Conservation (phyloP, 2,329 filamentous ascomycete genomes). For the Verticillium nonalfalfae region DNA sequence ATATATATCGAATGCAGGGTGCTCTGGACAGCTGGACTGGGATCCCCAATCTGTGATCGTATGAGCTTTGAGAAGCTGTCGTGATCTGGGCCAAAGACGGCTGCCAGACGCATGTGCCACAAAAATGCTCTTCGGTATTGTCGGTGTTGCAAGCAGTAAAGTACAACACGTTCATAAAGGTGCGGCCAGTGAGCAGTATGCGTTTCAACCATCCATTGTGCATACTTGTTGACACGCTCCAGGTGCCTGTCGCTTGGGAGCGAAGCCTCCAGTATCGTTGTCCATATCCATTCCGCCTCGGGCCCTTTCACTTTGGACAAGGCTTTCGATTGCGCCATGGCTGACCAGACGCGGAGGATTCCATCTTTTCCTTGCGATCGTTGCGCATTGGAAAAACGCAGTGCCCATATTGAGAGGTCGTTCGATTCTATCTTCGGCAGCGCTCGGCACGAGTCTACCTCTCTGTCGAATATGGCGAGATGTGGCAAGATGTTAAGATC, state of each 20-base stretch:
- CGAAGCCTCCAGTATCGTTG: conserved; percentile 18
- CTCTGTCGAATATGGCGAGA: neutral
- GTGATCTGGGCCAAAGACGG: conserved; percentile 33
- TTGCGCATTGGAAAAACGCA: conserved; percentile 12
- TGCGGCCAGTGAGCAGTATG: conserved; percentile 39
- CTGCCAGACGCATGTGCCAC: conserved; percentile 41
- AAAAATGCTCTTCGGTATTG: conserved; percentile 30
- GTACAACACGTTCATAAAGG: conserved; percentile 41
- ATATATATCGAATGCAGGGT: conserved; percentile 39
- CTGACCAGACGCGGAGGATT: conserved; percentile 17
- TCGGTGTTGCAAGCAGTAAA: conserved; percentile 31
- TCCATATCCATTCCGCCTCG: conserved; percentile 20
- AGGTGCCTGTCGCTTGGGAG: conserved; percentile 18
- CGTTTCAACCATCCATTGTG: conserved; percentile 32
- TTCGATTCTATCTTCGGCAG: neutral
- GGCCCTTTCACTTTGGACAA: conserved; percentile 16
- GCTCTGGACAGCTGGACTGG: conserved; percentile 26
- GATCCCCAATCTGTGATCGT: conserved; percentile 32
- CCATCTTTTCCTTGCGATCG: conserved; percentile 15
- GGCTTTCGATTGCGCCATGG: conserved; percentile 14
- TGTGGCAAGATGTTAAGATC: neutral
- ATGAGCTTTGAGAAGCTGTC: conserved; percentile 36
- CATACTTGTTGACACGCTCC: conserved; percentile 28
- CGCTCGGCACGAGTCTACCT: neutral
- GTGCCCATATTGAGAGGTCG: conserved; percentile 12